Conservation (phyloP, 2,329 filamentous ascomycete species). For the Microsporum ferrugineum region DNA sequence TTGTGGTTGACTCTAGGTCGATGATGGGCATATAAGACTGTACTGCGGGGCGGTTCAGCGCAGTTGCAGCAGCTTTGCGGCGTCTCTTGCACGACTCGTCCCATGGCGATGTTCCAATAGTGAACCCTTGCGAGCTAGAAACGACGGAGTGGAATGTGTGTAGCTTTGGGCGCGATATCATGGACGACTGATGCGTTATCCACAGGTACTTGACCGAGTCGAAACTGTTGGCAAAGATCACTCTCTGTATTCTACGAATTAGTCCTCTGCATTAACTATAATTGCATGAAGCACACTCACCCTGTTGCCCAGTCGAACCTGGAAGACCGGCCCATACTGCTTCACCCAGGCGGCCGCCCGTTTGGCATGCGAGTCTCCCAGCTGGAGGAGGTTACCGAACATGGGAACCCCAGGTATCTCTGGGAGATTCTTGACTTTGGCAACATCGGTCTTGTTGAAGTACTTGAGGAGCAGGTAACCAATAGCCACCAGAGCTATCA, state of each 20-base stretch:
- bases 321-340: conserved; percentile 54
- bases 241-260: conserved; percentile 37
- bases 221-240: conserved; percentile 69
- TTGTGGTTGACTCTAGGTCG: conserved; percentile 61
- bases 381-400: conserved; percentile 52
- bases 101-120: conserved; percentile 74
- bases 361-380: conserved; percentile 48
- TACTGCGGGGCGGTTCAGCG: conserved; percentile 62
- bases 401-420: conserved; percentile 52
- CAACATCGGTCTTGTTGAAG: conserved; percentile 42
- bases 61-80: conserved; percentile 66
- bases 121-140: conserved; percentile 65
- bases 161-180: conserved; percentile 66
- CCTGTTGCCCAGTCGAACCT: conserved; percentile 56
- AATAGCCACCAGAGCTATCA: conserved; percentile 25
- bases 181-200: conserved; percentile 65
- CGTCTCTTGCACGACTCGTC: conserved; percentile 68
- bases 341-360: conserved; percentile 47
- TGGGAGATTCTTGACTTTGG: conserved; percentile 51
- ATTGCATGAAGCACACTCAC: conserved; percentile 27
- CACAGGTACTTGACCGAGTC: conserved; percentile 60
- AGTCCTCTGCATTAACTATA: neutral
- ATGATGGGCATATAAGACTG: conserved; percentile 74
- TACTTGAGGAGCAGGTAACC: conserved; percentile 33
- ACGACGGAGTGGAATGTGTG: conserved; percentile 75